Percentiles rank a stretch among this genome's conserved stretches.
Conservation (phyloP, 2,329 filamentous ascomycete species). For the Parafenestella ontariensis region DNA sequence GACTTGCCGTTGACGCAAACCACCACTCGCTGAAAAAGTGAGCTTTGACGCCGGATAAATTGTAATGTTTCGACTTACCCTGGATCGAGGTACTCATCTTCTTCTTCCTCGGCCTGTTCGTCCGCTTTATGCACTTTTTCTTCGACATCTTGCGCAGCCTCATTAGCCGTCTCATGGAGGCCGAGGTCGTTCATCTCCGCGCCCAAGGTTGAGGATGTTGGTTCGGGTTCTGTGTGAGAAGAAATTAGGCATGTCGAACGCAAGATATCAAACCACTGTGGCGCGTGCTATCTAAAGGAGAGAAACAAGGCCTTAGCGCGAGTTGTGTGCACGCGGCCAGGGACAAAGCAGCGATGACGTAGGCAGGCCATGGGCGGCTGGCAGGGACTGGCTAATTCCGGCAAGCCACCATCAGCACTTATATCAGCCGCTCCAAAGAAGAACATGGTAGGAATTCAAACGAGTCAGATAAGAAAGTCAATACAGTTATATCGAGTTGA, state of each 20-base stretch:
- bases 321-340: not conserved
- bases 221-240: not conserved
- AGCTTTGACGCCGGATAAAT: not conserved
- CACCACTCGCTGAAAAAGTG: constrained; percentile 60
- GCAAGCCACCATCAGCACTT: not conserved
- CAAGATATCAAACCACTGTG: not conserved
- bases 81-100: constrained; percentile 54
- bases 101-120: constrained; percentile 48
- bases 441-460: no score
- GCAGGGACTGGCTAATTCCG: not conserved
- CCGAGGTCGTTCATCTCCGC: constrained; percentile 57
- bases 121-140: constrained; percentile 41
- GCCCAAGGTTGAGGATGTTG: not conserved
- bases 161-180: constrained; percentile 57
- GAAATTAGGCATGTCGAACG: not conserved
- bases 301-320: not conserved
- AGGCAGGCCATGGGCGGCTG: not conserved
- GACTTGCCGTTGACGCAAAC: constrained; percentile 66
- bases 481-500: no score
- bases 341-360: not conserved
- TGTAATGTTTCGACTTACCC: constrained; percentile 38
- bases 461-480: no score
- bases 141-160: constrained; percentile 57
- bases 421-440: no score
- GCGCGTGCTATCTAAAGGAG: not conserved